phyloP scores from a whole-genome alignment of 768 basidiomycete genomes.

The Boletus sp. region DNA sequence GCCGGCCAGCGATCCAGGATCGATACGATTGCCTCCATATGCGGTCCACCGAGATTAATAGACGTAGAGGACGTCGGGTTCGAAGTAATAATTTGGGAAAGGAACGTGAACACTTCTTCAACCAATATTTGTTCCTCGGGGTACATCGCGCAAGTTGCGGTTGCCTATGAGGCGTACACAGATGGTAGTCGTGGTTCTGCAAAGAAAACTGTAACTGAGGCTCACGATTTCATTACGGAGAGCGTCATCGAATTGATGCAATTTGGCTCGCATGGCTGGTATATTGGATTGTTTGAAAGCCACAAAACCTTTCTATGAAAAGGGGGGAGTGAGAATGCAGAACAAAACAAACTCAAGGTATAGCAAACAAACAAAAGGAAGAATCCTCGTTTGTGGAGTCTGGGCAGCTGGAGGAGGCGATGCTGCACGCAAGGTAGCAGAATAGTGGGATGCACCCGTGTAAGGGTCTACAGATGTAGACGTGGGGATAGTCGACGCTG shows the following conservation, averaged over 20 bases:
- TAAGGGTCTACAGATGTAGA: slow-evolving; percentile 62
- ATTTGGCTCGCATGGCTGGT: slow-evolving; percentile 72
- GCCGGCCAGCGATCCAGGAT: slow-evolving; percentile 74
- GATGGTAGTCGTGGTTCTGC: background rate
- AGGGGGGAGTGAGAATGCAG: background rate
- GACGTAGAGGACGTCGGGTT: slow-evolving; percentile 26
- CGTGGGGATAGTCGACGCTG: slow-evolving; percentile 27
- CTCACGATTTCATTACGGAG: slow-evolving; percentile 69
- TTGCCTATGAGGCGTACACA: slow-evolving; percentile 46
- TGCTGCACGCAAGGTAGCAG: slow-evolving; percentile 36
- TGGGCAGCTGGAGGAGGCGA: slow-evolving; percentile 32
- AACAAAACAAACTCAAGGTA: background rate
- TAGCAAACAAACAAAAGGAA: slow-evolving; percentile 48
- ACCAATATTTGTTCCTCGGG: slow-evolving; percentile 56
- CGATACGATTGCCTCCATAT: slow-evolving; percentile 59
- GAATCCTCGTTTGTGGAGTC: slow-evolving; percentile 35
- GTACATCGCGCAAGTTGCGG: slow-evolving; percentile 65
- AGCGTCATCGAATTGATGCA: slow-evolving; percentile 69
- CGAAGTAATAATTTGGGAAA: slow-evolving; percentile 49
- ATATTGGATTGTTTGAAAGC: slow-evolving; percentile 86
- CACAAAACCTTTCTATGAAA: slow-evolving; percentile 53
- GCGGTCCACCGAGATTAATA: slow-evolving; percentile 40
- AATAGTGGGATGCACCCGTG: slow-evolving; percentile 68
- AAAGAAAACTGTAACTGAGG: background rate
- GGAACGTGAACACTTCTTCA: slow-evolving; percentile 61